Base-by-base conservation (phyloP, 1,284 basidiomycete genomes). In the Fistulina hepatica region DNA sequence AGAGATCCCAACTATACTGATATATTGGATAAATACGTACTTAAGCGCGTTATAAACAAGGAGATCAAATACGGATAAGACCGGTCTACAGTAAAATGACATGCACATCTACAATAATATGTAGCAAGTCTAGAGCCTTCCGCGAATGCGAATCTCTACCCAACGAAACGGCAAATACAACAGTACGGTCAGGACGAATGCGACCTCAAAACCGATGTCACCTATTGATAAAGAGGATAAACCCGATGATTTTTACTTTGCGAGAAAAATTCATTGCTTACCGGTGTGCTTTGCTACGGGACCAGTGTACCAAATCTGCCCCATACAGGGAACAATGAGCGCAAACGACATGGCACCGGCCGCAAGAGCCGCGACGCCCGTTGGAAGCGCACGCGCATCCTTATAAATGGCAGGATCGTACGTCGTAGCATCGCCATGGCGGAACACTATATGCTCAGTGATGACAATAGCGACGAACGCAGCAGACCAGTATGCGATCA, bases 281-380 rank as follows among this genome's bases (percentile, higher is more conserved):
- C 82, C 82, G 12, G 80, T 67, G n/a, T 40, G 63, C 41, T 59
- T 50, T n/a, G 74, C 82, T 30, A 85, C 73, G 3, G 81, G 81
- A 2, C 82, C 82, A n/a, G n/a, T 53, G 46, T 66, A 78, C 75
- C 73, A 78, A 20, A 65, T 63, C 52, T 77, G 73, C 44, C 65
- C 56, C 67, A 77, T 78, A 43, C 58, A 65, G 13, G 69, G 69
- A 23, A 78, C 58, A 21, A 75, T 54, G 6, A 77, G 56, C 13
- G 50, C 62, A 40, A 69, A 67, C 11, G 64, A 55, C 22, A 67
- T 52, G 7, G 60, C 16, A 26, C 52, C 53, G 3, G 75, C 65
- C 0, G 47, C 42, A 12, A 78, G 41, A 21, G 73, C 74, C 10
- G 76, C 64, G 10, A 56, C 43, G 5, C 76, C 75, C 21, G 59